These are phyloP conservation scores for Chenopodium suecicum DNA, from an alignment of 148 eudicot genomes.

Conservation along the genomic window DNA sequence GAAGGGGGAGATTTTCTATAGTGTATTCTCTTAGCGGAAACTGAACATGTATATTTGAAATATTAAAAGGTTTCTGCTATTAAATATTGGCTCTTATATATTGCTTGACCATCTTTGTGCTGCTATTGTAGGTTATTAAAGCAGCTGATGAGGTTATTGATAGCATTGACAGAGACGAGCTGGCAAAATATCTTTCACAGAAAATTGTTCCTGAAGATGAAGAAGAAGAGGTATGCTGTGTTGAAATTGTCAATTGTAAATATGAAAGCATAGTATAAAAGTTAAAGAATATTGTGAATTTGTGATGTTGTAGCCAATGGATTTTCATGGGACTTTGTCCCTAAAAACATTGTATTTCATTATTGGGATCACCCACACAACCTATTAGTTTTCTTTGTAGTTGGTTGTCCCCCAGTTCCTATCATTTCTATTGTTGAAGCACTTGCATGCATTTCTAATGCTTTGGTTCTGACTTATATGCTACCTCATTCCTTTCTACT, in stretches of 20 bases:
- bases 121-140: conserved; percentile 53
- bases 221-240: conserved; percentile 64
- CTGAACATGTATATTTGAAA: background rate
- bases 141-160: conserved; percentile 88
- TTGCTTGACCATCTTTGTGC: conserved; percentile 7
- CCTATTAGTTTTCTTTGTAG: background rate
- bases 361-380: background rate
- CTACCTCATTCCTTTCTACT: background rate
- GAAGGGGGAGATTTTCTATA: too few relatives aligned
- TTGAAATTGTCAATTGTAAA: background rate
- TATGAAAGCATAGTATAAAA: background rate
- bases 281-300: background rate
- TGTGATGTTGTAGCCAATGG: background rate
- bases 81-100: background rate
- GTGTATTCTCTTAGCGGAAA: background rate
- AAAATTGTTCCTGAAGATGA: conserved; percentile 91
- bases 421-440: background rate
- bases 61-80: background rate
- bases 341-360: background rate
- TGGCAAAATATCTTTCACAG: conserved; percentile 69
- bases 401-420: background rate
- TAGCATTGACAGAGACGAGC: conserved; percentile 76
- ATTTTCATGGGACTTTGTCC: background rate
- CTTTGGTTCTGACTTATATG: background rate
- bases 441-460: background rate